phyloP scores from a whole-genome alignment of 352 stramenopile species.

The Phytopythium montanum region DNA sequence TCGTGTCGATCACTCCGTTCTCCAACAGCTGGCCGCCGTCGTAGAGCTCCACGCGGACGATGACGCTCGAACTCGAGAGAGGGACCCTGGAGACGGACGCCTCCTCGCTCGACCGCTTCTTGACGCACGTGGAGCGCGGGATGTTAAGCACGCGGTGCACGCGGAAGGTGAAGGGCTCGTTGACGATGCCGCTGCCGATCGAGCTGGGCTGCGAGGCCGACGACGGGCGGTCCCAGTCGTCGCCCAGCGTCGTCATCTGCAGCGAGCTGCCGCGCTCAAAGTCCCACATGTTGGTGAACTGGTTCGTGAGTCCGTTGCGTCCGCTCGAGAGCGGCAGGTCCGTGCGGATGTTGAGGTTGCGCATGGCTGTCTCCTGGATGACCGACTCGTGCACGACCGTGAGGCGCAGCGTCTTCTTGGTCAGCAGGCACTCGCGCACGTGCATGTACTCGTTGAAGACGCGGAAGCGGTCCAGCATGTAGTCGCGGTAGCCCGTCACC shows the following conservation, averaged over 20 bases:
- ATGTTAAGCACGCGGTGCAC: slow-evolving; percentile 85
- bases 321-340: slow-evolving; percentile 33
- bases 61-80: slow-evolving; percentile 56
- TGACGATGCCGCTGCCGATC: slow-evolving; percentile 50
- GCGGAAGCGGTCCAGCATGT: slow-evolving; percentile 79
- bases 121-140: slow-evolving; percentile 58
- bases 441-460: slow-evolving; percentile 88
- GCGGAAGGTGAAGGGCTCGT: slow-evolving; percentile 64
- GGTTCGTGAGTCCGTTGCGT: slow-evolving; percentile 27
- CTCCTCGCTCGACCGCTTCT: slow-evolving; percentile 71
- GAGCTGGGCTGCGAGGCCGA: slow-evolving; percentile 16
- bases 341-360: slow-evolving; percentile 70
- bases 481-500: slow-evolving; percentile 83
- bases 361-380: slow-evolving; percentile 80
- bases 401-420: slow-evolving; percentile 83
- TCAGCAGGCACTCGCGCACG: slow-evolving; percentile 80
- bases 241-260: slow-evolving; percentile 69
- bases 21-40: slow-evolving; percentile 72
- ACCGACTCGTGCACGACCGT: slow-evolving; percentile 85
- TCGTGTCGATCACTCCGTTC: slow-evolving; percentile 61
- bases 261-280: slow-evolving; percentile 50
- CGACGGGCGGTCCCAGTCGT: slow-evolving; percentile 61
- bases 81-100: slow-evolving; percentile 39
- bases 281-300: slow-evolving; percentile 59
- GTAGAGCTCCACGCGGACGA: slow-evolving; percentile 77